Conservation (phyloP, 257 asterid species). For the Salvia splendens region DNA sequence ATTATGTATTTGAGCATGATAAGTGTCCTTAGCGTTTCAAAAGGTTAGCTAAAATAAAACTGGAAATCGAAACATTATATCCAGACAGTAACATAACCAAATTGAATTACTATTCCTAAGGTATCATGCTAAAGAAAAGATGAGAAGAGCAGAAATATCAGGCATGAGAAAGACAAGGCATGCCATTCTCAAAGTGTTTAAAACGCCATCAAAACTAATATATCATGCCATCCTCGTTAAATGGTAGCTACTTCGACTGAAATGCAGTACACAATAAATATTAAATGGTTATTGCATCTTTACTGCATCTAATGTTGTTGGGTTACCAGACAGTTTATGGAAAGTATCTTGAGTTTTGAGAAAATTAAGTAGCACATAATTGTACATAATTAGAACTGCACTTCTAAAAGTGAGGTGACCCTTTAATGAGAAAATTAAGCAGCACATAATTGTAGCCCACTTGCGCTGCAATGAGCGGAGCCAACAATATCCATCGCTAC, state of each 20-base stretch:
- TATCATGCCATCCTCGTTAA: conserved; percentile 3
- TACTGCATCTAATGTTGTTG: conserved; percentile 9
- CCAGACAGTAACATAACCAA: conserved; percentile 3
- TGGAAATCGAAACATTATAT: neutral
- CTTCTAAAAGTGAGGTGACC: neutral
- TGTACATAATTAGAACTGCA: no score
- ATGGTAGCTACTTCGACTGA: neutral
- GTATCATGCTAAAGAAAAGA: neutral
- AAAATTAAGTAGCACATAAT: neutral
- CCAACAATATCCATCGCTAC: conserved; percentile 23
- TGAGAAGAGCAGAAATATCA: conserved; percentile 1
- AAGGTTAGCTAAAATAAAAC: neutral
- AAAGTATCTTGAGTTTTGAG: conserved; percentile 18
- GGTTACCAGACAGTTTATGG: neutral
- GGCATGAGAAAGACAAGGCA: conserved; percentile 12
- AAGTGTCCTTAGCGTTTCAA: conserved; percentile 12
- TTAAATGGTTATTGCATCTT: conserved; percentile 16
- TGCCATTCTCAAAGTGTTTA: neutral
- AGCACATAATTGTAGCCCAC: conserved; percentile 22
- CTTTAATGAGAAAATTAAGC: neutral
- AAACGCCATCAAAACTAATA: neutral
- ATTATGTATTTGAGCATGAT: neutral
- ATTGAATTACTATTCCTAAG: neutral
- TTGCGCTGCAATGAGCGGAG: conserved; percentile 28
- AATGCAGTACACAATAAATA: neutral